Base-by-base conservation (phyloP, 768 basidiomycete species). In the Termitomyces sp. region DNA sequence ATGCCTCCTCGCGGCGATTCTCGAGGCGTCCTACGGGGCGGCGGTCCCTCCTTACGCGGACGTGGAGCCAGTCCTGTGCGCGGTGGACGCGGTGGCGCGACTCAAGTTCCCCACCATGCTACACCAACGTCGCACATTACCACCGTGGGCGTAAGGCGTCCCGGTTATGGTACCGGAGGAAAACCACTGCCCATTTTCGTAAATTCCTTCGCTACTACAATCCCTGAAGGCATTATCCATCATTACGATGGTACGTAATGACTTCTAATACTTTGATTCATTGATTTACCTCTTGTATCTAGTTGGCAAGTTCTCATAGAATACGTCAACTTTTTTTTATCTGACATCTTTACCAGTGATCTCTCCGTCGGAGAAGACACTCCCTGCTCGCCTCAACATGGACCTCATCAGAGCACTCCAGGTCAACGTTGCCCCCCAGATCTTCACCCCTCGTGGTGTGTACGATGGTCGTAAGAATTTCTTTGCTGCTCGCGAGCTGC, bases 381-480 rank as follows among this genome's bases (percentile, higher is more conserved):
- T 90, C 2, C 89, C 92, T 0, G 82, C 83, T 1, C 75, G 83
- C 15, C 72, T 90, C 7, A 92, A 91, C 61, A 79, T 93, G 78
- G 85, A 88, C 15, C 73, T 94, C 11, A 86, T 94, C 52, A 78
- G 79, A 15, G 76, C 76, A 16, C 71, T 94, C 15, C 92, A 94
- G 69, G 76, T 75, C 4, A 70, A 75, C 0, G 78, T 82, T 4
- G 84, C 85, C 1, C 85, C 84, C 0, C 73, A 81, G n/a, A 76
- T 90, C 22, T 94, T 94, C 68, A 90, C 84, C 3, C 90, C 89
- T 11, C 84, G 80, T 15, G 87, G 80, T 18, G 91, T 84, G 2
- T 93, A 92, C 62, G 92, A 93, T 60, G 91, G 91, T 0, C 80
- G 89, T 45, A 93, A 92, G 72, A 93, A 92, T 63, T 71, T 81